Evolutionary conservation across 345 rosid genomes (phyloP), one percentile per base, ranked within the genome.

Genomic region (Ailanthus altissimus): DNA sequence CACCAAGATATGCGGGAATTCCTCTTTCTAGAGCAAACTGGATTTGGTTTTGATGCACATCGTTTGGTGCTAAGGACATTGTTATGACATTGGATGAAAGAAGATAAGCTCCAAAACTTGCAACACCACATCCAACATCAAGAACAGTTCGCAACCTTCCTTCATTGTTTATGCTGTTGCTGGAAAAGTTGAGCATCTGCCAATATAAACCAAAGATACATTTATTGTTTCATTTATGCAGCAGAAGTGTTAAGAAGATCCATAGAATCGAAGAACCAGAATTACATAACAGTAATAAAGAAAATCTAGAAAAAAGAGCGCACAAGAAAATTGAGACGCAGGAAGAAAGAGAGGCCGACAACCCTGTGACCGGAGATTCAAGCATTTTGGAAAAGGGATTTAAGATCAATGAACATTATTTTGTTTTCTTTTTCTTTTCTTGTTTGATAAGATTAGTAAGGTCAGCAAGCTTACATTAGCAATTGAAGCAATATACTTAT

Each of bases 111-210:
- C 99, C 99, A 82, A 96, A 96, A 84, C 98, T 96, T 6, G 99
- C 99, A 71, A 96, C 99, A 67, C 99, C 99, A 26, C 98, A 96
- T 20, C 99, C 99, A 73, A 96, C 99, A 84, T 96, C 99, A 59
- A 96, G 91, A 80, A 96, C 98, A 10, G 97, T 92, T 73, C 99
- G 83, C 40, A 96, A 14, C 49, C 84, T 89, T 73, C 99, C 99
- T 61, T 81, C 94, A 28, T 96, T 80, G 79, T 92, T 94, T 76
- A 96, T 78, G 66, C 79, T 90, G 78, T 88, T 80, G 26, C 88
- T 83, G 3, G 98, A 84, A 74, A 94, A 96, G 81, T 92, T 92
- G 74, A 96, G 94, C 99, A 96, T 96, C 98, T 96, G 92, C 80
- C n/a, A 78, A 83, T 63, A 11, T n/a, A 76, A 77, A 83, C 42